Evolutionary conservation across 345 rosid genomes (phyloP).

Genomic region (Barbarea vulgaris): DNA sequence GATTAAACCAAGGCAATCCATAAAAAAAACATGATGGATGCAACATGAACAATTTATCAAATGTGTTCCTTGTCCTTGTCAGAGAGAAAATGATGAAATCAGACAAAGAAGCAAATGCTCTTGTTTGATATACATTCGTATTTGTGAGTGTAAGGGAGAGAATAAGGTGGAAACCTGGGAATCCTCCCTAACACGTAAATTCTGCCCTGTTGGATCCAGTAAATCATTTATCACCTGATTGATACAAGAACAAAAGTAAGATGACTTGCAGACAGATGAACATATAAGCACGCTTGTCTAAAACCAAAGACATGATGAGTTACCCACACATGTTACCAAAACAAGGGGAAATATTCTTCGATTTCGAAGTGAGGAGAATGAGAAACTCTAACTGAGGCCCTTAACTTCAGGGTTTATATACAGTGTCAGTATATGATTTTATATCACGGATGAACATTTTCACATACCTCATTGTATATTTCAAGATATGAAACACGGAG

Average conservation of each 20-base stretch:
- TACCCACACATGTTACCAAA: slow-evolving; percentile 15
- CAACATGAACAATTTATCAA: background rate
- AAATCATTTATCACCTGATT: slow-evolving; percentile 85
- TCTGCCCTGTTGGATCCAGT: slow-evolving; percentile 81
- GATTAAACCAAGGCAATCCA: slow-evolving; percentile 28
- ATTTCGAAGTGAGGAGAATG: background rate
- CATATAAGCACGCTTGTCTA: background rate
- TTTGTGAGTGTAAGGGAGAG: slow-evolving; percentile 8
- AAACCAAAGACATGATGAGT: background rate
- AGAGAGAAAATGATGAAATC: slow-evolving; percentile 11
- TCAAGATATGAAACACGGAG: slow-evolving; percentile 91
- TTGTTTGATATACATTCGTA: background rate
- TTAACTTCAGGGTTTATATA: background rate
- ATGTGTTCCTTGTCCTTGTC: slow-evolving; percentile 2
- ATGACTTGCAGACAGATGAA: background rate
- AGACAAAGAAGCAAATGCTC: slow-evolving; percentile 7
- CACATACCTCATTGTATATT: slow-evolving; percentile 75
- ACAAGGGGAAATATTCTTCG: slow-evolving; percentile 3
- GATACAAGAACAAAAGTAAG: slow-evolving; percentile 16
- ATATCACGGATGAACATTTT: background rate
- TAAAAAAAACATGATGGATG: background rate
- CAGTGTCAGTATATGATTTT: background rate
- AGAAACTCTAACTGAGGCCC: background rate
- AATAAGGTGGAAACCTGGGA: slow-evolving; percentile 53
- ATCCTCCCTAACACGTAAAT: slow-evolving; percentile 82